These are phyloP conservation scores for Leccinum fuscescens DNA, from an alignment of 1,284 basidiomycete genomes.

Conservation along the genomic window DNA sequence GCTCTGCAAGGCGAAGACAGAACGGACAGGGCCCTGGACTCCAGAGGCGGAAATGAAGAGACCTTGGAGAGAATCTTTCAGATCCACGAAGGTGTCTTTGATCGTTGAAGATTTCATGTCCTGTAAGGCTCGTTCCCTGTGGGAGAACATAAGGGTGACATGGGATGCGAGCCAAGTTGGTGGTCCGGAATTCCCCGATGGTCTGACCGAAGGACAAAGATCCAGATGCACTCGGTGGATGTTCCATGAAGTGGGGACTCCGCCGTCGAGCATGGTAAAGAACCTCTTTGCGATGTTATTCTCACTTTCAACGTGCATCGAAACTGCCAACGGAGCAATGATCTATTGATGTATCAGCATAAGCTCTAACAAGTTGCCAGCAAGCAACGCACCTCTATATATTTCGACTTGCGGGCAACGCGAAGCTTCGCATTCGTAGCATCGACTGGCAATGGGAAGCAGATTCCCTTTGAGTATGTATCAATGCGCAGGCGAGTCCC, in stretches of 20 bases:
- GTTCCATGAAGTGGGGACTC: slow-evolving; percentile 34
- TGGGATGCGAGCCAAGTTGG: slow-evolving; percentile 34
- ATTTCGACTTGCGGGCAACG: slow-evolving; percentile 51
- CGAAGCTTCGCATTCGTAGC: slow-evolving; percentile 36
- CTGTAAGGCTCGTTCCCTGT: slow-evolving; percentile 19
- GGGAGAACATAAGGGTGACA: slow-evolving; percentile 33
- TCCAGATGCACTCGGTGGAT: slow-evolving; percentile 43
- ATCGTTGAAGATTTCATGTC: background rate
- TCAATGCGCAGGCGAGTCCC: slow-evolving; percentile 16
- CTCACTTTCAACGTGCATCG: slow-evolving; percentile 13
- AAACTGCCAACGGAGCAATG: slow-evolving; percentile 27
- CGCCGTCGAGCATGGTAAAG: slow-evolving; percentile 24
- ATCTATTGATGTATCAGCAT: slow-evolving; percentile 24
- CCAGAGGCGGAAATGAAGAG: slow-evolving; percentile 33
- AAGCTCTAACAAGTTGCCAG: background rate
- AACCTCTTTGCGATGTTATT: slow-evolving; percentile 34
- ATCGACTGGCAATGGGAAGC: slow-evolving; percentile 36
- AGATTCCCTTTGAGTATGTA: slow-evolving; percentile 15
- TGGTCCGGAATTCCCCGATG: slow-evolving; percentile 6
- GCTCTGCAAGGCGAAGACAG: slow-evolving; percentile 35
- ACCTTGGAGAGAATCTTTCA: slow-evolving; percentile 35
- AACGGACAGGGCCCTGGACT: slow-evolving; percentile 8
- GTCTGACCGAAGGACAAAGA: slow-evolving; percentile 34
- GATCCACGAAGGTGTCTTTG: slow-evolving; percentile 26
- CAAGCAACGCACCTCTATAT: slow-evolving; percentile 44